Evolutionary conservation across 2,329 filamentous ascomycete species (phyloP).

Genomic region (Cercospora zeina): DNA sequence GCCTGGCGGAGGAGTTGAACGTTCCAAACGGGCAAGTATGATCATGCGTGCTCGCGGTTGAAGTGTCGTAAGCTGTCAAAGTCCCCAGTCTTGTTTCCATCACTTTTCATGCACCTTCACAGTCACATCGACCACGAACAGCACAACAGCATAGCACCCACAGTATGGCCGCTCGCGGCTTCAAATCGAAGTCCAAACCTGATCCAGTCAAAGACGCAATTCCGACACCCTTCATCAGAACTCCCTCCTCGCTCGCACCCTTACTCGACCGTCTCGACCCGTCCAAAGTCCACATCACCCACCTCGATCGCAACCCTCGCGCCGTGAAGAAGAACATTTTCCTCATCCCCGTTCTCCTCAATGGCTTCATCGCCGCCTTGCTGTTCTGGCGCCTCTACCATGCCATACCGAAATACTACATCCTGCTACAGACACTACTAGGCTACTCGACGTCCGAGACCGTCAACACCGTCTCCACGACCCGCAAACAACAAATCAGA

Average conservation of each 20-base stretch:
- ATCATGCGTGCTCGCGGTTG: neutral
- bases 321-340: slow-evolving; percentile 82
- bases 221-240: slow-evolving; percentile 64
- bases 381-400: slow-evolving; percentile 68
- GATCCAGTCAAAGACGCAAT: slow-evolving; percentile 18
- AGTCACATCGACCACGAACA: slow-evolving; percentile 4
- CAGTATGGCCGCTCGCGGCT: slow-evolving; percentile 8
- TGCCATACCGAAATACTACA: slow-evolving; percentile 72
- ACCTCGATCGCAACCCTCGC: slow-evolving; percentile 71
- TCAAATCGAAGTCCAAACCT: slow-evolving; percentile 3
- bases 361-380: slow-evolving; percentile 63
- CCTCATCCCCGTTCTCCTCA: slow-evolving; percentile 73
- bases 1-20: neutral
- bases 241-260: slow-evolving; percentile 62
- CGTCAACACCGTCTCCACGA: slow-evolving; percentile 59
- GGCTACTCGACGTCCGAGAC: slow-evolving; percentile 67
- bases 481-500: slow-evolving; percentile 58
- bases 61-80: slow-evolving; percentile 7
- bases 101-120: neutral
- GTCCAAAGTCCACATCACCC: slow-evolving; percentile 76
- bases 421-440: slow-evolving; percentile 63
- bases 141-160: neutral
- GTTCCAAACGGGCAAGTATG: neutral
- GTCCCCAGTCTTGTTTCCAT: neutral
- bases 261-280: slow-evolving; percentile 68